Conservation (phyloP, 306 rosid genomes). For the Pueraria montana region DNA sequence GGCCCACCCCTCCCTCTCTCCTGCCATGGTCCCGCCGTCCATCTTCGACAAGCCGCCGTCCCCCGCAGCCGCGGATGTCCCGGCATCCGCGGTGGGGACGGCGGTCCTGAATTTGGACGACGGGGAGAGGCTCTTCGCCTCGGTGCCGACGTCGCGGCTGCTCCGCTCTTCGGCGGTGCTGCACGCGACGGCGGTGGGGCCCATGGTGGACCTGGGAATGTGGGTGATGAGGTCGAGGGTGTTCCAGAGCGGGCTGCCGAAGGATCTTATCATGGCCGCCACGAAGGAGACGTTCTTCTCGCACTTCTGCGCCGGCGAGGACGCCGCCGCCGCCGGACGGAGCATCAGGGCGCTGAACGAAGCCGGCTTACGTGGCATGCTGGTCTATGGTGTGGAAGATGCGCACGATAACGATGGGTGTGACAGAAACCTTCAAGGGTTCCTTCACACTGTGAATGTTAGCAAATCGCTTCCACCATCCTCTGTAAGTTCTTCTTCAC, state of each 20-base stretch:
- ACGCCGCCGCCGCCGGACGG: slow-evolving; percentile 42
- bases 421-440: slow-evolving; percentile 64
- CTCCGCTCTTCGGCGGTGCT: slow-evolving; percentile 67
- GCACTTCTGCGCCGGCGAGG: slow-evolving; percentile 94
- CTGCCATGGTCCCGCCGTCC: neutral
- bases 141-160: slow-evolving; percentile 59
- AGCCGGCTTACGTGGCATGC: slow-evolving; percentile 79
- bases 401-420: slow-evolving; percentile 74
- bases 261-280: slow-evolving; percentile 33
- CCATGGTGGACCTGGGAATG: slow-evolving; percentile 83
- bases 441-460: slow-evolving; percentile 69
- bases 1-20: slow-evolving; percentile 13
- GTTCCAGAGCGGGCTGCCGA: slow-evolving; percentile 40
- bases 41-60: neutral
- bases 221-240: slow-evolving; percentile 76
- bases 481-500: slow-evolving; percentile 62
- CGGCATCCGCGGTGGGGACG: neutral
- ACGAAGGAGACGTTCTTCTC: slow-evolving; percentile 62
- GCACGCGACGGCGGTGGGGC: slow-evolving; percentile 71
- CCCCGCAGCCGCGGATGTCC: neutral
- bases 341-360: slow-evolving; percentile 49
- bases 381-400: slow-evolving; percentile 77
- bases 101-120: slow-evolving; percentile 44
- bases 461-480: slow-evolving; percentile 71
- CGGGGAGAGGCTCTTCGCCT: slow-evolving; percentile 55